These are phyloP conservation scores for Hyaloscypha finlandica DNA, from an alignment of 495 filamentous ascomycete genomes.

Conservation along the genomic window DNA sequence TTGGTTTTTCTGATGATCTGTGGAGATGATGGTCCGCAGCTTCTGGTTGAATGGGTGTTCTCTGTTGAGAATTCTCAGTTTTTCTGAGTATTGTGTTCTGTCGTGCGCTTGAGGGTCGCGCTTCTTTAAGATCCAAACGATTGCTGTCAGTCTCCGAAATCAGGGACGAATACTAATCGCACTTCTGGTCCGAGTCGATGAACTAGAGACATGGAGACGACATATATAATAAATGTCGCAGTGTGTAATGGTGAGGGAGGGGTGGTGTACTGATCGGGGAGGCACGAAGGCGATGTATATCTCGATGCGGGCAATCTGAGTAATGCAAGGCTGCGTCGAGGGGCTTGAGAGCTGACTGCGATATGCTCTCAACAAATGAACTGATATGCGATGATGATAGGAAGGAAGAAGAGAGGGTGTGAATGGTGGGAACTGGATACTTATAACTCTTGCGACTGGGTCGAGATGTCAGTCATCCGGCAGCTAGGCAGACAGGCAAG, in stretches of 20 bases:
- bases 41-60: constrained; percentile 2
- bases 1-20: neutral
- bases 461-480: constrained; percentile 6
- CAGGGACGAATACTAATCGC: constrained; percentile 28
- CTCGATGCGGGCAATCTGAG: neutral
- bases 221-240: constrained; percentile 23
- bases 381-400: neutral
- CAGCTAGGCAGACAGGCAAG: constrained; percentile 2
- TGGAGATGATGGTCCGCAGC: too few relatives aligned
- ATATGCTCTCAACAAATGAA: neutral
- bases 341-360: neutral
- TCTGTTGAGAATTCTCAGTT: constrained; percentile 6
- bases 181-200: constrained; percentile 25
- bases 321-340: neutral
- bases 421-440: constrained; percentile 8
- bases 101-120: constrained; percentile 3
- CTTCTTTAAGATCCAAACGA: constrained; percentile 4
- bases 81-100: constrained; percentile 2
- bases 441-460: constrained; percentile 2
- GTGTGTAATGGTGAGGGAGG: constrained; percentile 1
- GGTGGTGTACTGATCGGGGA: neutral
- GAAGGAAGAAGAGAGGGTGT: constrained; percentile 1
- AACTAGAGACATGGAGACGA: constrained; percentile 32
- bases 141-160: constrained; percentile 32
- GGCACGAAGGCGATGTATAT: neutral